Evolutionary conservation across 208 protist genomes (phyloP).

Genomic region (Crithidia thermophila): DNA sequence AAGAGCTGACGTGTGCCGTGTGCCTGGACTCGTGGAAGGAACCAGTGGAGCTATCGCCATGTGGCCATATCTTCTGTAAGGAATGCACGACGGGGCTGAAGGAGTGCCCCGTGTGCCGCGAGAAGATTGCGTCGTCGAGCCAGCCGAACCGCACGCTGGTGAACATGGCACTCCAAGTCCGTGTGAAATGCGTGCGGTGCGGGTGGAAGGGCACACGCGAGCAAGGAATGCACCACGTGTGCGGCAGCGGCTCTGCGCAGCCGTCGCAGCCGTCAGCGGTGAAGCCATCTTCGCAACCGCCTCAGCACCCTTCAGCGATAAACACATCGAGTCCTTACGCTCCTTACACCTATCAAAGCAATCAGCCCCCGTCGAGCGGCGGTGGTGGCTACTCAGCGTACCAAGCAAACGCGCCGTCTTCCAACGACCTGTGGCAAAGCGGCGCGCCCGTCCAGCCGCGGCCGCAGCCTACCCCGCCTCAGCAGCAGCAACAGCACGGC

Average conservation of each 20-base stretch:
- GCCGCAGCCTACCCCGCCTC: too few species aligned
- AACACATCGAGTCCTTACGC: slow-evolving; percentile 2
- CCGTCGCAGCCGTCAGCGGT: background rate
- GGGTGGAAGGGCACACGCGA: slow-evolving; percentile 69
- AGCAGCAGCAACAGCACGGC: too few species aligned
- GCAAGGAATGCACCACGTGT: slow-evolving; percentile 31
- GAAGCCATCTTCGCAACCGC: background rate
- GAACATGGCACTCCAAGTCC: slow-evolving; percentile 67
- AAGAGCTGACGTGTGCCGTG: slow-evolving; percentile 73
- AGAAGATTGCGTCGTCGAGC: slow-evolving; percentile 25
- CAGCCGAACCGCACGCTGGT: slow-evolving; percentile 68
- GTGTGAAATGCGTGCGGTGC: slow-evolving; percentile 58
- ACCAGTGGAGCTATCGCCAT: slow-evolving; percentile 40
- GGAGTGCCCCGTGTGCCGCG: slow-evolving; percentile 70
- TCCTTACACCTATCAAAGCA: slow-evolving; percentile 13
- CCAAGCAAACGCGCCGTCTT: background rate
- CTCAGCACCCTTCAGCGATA: slow-evolving; percentile 6
- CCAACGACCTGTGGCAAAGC: slow-evolving; percentile 21
- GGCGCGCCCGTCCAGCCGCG: slow-evolving; percentile 5
- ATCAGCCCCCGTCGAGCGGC: background rate
- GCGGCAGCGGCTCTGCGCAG: slow-evolving; percentile 6
- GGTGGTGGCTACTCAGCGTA: background rate
- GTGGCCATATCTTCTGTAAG: slow-evolving; percentile 67
- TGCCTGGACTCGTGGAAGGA: slow-evolving; percentile 83
- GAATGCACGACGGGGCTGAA: slow-evolving; percentile 43